Conservation (phyloP, 148 eudicot species). For the Nepenthes mirabilis region DNA sequence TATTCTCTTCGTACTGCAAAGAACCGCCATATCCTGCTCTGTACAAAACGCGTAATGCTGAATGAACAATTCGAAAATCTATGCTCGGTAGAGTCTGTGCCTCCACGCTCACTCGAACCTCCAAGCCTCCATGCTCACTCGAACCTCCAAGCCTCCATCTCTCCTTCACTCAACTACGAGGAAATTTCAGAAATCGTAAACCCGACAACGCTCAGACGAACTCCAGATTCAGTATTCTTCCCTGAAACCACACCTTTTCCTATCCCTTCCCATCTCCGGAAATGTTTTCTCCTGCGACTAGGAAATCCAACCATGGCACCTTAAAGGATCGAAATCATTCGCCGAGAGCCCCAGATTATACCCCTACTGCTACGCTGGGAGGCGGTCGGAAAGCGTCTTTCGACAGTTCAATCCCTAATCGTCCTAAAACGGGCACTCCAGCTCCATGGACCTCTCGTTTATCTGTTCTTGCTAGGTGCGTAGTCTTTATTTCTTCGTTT, state of each 20-base stretch:
- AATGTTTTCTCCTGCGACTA: conserved; percentile 62
- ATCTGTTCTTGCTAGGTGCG: conserved; percentile 71
- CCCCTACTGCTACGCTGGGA: conserved; percentile 41
- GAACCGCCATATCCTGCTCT: no score
- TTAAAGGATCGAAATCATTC: conserved; percentile 20
- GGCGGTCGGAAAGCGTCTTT: conserved; percentile 15
- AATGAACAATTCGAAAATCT: no score
- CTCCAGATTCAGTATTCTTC: neutral
- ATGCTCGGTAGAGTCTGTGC: no score
- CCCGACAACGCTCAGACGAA: neutral
- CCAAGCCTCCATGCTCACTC: no score
- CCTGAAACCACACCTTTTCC: neutral
- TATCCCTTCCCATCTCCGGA: neutral
- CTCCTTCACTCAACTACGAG: neutral
- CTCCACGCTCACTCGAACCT: no score
- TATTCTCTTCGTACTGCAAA: no score
- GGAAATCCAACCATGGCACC: conserved; percentile 25
- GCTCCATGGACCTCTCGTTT: conserved; percentile 91
- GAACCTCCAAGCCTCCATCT: no score
- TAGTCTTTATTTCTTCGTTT: neutral
- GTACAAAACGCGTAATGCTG: no score
- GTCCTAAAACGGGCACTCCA: conserved; percentile 85
- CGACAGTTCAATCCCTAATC: conserved; percentile 32
- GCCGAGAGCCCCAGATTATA: conserved; percentile 11
- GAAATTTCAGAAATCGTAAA: conserved; percentile 2